phyloP scores from a whole-genome alignment of 2,329 filamentous ascomycete genomes.

The Epicoccum sorghinum region DNA sequence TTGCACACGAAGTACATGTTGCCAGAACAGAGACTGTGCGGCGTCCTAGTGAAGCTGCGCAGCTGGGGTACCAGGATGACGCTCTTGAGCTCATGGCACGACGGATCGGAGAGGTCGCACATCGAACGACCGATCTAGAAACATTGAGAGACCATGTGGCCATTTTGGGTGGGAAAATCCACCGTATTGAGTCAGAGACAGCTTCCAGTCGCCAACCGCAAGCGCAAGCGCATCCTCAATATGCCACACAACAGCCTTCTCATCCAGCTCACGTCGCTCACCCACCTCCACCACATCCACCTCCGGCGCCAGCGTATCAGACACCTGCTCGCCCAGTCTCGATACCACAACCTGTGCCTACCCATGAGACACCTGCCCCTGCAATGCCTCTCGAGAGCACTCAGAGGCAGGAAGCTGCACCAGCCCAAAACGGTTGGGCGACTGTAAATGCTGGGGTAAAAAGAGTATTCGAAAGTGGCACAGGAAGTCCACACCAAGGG shows the following conservation, averaged over 20 bases:
- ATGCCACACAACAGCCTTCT: constrained; percentile 11
- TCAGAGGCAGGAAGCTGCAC: constrained; percentile 26
- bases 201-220: background rate
- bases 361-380: constrained; percentile 17
- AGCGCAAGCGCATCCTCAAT: background rate
- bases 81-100: constrained; percentile 54
- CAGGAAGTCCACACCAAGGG: constrained; percentile 35
- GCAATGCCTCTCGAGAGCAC: constrained; percentile 24
- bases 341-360: constrained; percentile 20
- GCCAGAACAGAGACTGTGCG: constrained; percentile 25
- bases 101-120: constrained; percentile 49
- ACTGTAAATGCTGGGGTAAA: constrained; percentile 53
- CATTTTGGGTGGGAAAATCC: constrained; percentile 55
- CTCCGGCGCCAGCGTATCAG: background rate
- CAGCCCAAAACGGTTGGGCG: constrained; percentile 48
- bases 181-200: constrained; percentile 32
- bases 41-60: constrained; percentile 20
- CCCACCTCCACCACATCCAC: constrained; percentile 11
- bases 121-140: constrained; percentile 55
- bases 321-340: constrained; percentile 26
- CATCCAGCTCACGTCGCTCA: constrained; percentile 25
- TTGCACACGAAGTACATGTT: constrained; percentile 44
- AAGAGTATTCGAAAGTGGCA: constrained; percentile 45
- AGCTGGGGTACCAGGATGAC: constrained; percentile 37
- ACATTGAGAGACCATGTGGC: constrained; percentile 55